Evolutionary conservation across 2,329 filamentous ascomycete genomes (phyloP).

Genomic region (Huntiella savannae): DNA sequence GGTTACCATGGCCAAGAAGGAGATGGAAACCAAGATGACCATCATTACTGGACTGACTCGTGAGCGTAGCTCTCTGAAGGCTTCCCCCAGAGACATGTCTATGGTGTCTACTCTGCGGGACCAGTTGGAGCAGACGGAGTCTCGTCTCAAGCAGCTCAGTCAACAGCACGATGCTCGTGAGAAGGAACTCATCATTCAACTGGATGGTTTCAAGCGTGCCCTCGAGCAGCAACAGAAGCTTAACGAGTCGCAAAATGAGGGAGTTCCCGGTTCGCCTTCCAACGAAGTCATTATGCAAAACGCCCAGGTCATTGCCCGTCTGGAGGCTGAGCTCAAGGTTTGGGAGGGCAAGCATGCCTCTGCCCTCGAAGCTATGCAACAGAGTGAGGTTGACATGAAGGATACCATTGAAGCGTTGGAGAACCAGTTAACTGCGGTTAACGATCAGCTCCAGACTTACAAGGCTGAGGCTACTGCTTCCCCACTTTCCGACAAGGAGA

Average conservation of each 20-base stretch:
- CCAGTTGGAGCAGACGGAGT: conserved; percentile 73
- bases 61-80: conserved; percentile 77
- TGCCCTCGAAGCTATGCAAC: conserved; percentile 50
- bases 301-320: conserved; percentile 28
- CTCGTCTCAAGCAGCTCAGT: conserved; percentile 54
- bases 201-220: conserved; percentile 29
- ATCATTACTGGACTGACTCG: conserved; percentile 88
- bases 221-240: conserved; percentile 9
- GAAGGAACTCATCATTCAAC: conserved; percentile 50
- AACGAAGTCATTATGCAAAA: conserved; percentile 7
- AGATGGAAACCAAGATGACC: conserved; percentile 92
- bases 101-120: conserved; percentile 74
- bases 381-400: conserved; percentile 53
- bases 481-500: conserved; percentile 30
- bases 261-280: conserved; percentile 1
- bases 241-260: not conserved
- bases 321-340: conserved; percentile 51
- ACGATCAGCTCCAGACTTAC: conserved; percentile 29
- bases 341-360: conserved; percentile 63
- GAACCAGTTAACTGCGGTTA: conserved; percentile 31
- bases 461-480: conserved; percentile 25
- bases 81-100: conserved; percentile 72
- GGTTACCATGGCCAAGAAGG: conserved; percentile 65
- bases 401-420: conserved; percentile 59
- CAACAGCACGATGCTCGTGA: conserved; percentile 57